These are phyloP conservation scores for Solanum boliviense DNA, from an alignment of 257 asterid species.

Conservation along the genomic window DNA sequence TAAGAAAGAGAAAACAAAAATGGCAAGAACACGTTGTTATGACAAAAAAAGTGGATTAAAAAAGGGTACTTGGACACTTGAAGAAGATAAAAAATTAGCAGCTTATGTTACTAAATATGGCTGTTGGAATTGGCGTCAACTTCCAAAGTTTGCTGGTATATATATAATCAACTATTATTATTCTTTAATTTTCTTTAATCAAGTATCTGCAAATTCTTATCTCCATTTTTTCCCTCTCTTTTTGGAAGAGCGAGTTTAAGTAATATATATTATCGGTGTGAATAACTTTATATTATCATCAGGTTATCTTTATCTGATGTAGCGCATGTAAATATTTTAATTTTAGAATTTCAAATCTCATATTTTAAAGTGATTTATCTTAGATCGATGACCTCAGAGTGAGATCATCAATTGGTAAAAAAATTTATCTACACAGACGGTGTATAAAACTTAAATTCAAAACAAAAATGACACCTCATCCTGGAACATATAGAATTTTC, in stretches of 20 bases:
- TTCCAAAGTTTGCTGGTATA: neutral
- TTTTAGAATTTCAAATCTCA: neutral
- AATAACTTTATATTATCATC: neutral
- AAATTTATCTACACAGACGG: fast-evolving
- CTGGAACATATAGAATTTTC: neutral
- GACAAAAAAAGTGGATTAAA: neutral
- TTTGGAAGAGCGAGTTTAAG: neutral
- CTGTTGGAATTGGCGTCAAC: neutral
- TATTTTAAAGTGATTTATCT: neutral
- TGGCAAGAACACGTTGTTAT: neutral
- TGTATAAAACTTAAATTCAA: neutral
- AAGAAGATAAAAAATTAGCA: neutral
- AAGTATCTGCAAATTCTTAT: neutral
- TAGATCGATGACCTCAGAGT: neutral
- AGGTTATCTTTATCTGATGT: no score
- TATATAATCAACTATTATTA: neutral
- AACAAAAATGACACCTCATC: neutral
- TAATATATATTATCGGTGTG: neutral
- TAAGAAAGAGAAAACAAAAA: neutral
- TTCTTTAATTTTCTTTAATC: neutral
- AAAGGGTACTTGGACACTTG: neutral
- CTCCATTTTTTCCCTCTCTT: no score
- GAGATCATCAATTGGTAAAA: neutral
- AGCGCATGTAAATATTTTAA: neutral
- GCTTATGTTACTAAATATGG: neutral